These are phyloP conservation scores for Gymnopilus junonius DNA, from an alignment of 768 basidiomycete genomes.

Conservation along the genomic window DNA sequence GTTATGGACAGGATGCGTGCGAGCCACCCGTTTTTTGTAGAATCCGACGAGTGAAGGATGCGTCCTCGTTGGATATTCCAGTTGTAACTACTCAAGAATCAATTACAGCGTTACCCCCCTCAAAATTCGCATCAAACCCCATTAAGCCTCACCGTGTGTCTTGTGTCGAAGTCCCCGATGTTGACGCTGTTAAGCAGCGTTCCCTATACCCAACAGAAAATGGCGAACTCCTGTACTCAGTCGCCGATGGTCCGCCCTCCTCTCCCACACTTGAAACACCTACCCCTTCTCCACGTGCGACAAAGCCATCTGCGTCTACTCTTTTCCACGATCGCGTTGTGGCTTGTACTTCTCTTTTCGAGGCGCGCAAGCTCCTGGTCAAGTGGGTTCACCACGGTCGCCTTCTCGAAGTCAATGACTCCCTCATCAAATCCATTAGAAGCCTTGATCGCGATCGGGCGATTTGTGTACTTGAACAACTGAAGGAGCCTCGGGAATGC, in stretches of 20 bases:
- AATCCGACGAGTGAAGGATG: constrained; percentile 4
- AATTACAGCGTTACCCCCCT: not conserved
- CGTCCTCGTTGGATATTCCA: constrained; percentile 1
- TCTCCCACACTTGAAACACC: too few relatives aligned
- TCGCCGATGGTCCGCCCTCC: not conserved
- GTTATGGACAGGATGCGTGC: not conserved
- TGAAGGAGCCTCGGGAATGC: not conserved
- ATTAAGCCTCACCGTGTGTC: not conserved
- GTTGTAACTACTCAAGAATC: not conserved
- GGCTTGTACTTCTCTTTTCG: too few relatives aligned
- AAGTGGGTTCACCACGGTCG: not conserved
- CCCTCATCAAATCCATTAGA: not conserved
- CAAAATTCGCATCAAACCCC: not conserved
- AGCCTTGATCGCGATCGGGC: not conserved
- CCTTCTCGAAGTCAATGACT: not conserved
- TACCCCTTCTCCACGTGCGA: not conserved
- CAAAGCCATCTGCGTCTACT: not conserved
- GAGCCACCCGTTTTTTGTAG: constrained; percentile 6
- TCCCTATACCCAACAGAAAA: not conserved
- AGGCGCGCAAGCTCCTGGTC: too few relatives aligned
- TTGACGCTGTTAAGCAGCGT: not conserved
- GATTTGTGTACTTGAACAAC: not conserved
- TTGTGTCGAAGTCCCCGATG: not conserved
- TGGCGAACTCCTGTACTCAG: not conserved
- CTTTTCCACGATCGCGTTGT: too few relatives aligned